Percentiles rank a stretch among this genome's conserved stretches.
Evolutionary conservation across 2,329 filamentous ascomycete species (phyloP).

Genomic region (Pseudogymnoascus sp.): DNA sequence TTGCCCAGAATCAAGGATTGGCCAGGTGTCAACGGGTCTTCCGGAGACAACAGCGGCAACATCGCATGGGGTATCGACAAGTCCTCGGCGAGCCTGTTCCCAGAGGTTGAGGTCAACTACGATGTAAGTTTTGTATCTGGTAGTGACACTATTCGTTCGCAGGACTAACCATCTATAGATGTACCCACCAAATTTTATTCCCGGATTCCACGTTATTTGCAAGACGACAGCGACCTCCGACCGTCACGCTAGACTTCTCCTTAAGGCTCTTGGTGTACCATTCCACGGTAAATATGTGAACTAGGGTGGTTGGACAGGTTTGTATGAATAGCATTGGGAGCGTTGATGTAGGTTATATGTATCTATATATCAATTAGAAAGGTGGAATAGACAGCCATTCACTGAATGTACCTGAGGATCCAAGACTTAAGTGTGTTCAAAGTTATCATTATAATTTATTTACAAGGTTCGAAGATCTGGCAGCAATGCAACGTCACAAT

Average conservation of each 20-base stretch:
- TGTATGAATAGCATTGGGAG: conserved; percentile 8
- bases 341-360: conserved; percentile 10
- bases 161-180: conserved; percentile 33
- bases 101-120: conserved; percentile 91
- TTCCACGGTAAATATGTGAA: conserved; percentile 24
- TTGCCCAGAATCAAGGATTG: conserved; percentile 95
- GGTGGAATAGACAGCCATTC: conserved; percentile 3
- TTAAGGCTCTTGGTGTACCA: conserved; percentile 23
- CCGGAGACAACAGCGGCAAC: conserved; percentile 84
- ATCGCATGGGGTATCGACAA: conserved; percentile 71
- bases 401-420: background rate
- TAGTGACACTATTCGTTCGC: background rate
- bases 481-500: no score
- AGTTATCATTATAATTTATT: background rate
- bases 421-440: background rate
- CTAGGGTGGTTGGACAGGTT: conserved; percentile 12
- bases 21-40: conserved; percentile 63
- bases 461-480: background rate
- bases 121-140: conserved; percentile 54
- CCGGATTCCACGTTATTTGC: conserved; percentile 28
- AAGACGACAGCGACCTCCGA: conserved; percentile 26
- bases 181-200: conserved; percentile 43
- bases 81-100: conserved; percentile 74
- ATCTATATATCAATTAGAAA: conserved; percentile 7
- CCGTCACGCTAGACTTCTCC: conserved; percentile 23